A percentile compares a stretch with the other conserved stretches of the same genome.
Evolutionary conservation across 192 early-diverging fungal genomes (phyloP).

Genomic region (Coemansia sp.): DNA sequence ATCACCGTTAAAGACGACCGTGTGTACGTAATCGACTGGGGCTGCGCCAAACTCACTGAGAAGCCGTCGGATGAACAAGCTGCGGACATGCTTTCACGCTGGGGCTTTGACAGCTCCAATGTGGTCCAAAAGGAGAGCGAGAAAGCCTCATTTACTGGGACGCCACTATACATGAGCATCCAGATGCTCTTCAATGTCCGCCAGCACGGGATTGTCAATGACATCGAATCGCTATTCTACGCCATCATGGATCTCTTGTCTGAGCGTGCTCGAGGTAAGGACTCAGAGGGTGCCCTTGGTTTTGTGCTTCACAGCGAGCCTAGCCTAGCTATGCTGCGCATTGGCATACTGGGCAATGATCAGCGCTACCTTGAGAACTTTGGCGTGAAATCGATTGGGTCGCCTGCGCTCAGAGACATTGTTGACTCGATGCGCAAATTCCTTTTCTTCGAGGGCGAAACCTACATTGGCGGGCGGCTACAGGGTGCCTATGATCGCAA

Average conservation of each 20-base stretch:
- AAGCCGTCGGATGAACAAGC: not conserved
- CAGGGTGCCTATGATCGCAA: too few species aligned
- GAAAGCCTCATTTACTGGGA: not conserved
- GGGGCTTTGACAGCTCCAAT: not conserved
- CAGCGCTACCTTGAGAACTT: too few species aligned
- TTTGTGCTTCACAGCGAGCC: too few species aligned
- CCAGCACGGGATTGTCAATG: not conserved
- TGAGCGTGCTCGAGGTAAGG: not conserved
- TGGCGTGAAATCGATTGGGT: too few species aligned
- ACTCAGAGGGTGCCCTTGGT: not conserved
- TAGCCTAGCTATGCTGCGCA: too few species aligned
- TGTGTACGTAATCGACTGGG: conserved; percentile 18
- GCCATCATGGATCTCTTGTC: not conserved
- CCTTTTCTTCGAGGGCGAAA: too few species aligned
- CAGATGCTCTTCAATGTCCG: conserved; percentile 1
- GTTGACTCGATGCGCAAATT: too few species aligned
- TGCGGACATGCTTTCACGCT: not conserved
- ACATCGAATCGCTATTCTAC: not conserved
- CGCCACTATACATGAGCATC: too few species aligned
- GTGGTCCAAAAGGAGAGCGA: not conserved
- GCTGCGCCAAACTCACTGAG: not conserved
- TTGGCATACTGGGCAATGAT: too few species aligned
- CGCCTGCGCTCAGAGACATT: too few species aligned
- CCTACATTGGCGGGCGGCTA: too few species aligned
- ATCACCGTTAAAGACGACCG: not conserved